Evolutionary conservation across 257 asterid species (phyloP).

Genomic region (Solanum paucissectum): DNA sequence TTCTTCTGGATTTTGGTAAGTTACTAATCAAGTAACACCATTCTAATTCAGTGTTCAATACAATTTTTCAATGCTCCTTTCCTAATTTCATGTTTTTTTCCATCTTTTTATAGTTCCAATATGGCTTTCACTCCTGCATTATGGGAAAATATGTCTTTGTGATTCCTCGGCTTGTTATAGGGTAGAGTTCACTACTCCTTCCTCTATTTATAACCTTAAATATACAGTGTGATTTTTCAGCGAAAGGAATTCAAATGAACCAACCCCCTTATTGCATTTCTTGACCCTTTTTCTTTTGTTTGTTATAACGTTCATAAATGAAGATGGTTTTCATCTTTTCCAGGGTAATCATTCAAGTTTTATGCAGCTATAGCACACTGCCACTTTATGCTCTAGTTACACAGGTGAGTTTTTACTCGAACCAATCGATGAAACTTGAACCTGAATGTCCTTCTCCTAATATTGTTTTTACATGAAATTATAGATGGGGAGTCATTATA

Average conservation of each 20-base stretch:
- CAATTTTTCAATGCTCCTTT: neutral
- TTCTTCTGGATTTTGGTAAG: constrained; percentile 54
- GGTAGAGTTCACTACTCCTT: constrained; percentile 25
- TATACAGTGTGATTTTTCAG: neutral
- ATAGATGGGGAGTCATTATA: constrained; percentile 92
- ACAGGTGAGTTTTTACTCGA: constrained; percentile 37
- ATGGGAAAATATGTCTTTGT: constrained; percentile 72
- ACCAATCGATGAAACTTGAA: neutral
- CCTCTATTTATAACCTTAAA: neutral
- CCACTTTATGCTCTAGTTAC: constrained; percentile 93
- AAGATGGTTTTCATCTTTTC: neutral
- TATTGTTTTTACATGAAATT: neutral
- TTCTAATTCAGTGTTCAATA: neutral
- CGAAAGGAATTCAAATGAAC: neutral
- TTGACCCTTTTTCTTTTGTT: neutral
- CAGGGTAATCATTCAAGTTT: constrained; percentile 77
- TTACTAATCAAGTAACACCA: neutral
- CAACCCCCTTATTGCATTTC: neutral
- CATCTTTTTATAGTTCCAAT: constrained; percentile 42
- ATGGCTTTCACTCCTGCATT: constrained; percentile 82
- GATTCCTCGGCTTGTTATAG: constrained; percentile 77
- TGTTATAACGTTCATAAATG: neutral
- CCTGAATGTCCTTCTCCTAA: neutral
- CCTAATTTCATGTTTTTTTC: neutral
- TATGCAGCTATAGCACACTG: constrained; percentile 89